These are phyloP conservation scores for Chaetothyriales sp. DNA, from an alignment of 2,329 filamentous ascomycete genomes.

Conservation along the genomic window DNA sequence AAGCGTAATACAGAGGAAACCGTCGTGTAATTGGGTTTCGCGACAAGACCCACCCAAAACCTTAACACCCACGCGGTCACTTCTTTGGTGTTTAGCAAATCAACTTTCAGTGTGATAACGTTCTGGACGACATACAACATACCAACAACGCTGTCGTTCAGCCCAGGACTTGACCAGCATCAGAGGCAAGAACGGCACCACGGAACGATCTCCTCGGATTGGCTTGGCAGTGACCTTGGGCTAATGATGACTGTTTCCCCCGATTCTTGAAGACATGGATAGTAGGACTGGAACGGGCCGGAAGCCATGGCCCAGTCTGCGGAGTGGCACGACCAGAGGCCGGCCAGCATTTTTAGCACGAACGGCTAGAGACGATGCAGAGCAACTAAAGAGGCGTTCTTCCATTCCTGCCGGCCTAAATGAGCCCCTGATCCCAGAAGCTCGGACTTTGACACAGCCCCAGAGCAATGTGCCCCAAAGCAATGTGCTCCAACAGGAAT, in stretches of 20 bases:
- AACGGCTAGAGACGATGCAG: constrained; percentile 30
- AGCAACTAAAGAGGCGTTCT: constrained; percentile 28
- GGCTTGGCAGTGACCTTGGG: not conserved
- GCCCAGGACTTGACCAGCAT: too few relatives aligned
- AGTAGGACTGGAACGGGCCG: constrained; percentile 10
- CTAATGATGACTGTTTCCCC: not conserved
- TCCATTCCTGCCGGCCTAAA: constrained; percentile 13
- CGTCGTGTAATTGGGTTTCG: too few relatives aligned
- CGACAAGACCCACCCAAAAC: too few relatives aligned
- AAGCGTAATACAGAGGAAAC: too few relatives aligned
- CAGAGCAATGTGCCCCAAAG: too few relatives aligned
- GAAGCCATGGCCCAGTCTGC: constrained; percentile 11
- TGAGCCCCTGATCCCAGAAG: not conserved
- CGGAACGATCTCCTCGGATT: too few relatives aligned
- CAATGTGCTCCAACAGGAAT: not conserved
- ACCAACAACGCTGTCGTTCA: too few relatives aligned
- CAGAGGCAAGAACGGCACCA: too few relatives aligned
- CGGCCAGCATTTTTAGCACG: constrained; percentile 32
- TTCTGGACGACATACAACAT: too few relatives aligned
- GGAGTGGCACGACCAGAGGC: constrained; percentile 14
- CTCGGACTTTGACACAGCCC: constrained; percentile 2
- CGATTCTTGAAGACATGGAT: not conserved
- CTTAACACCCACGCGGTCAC: too few relatives aligned
- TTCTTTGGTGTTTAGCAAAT: too few relatives aligned
- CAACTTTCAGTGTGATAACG: too few relatives aligned